Evolutionary conservation across 805 yeast species (phyloP), one percentile per base, ranked within the genome.

Genomic region (Kodamaea fukazawae): DNA sequence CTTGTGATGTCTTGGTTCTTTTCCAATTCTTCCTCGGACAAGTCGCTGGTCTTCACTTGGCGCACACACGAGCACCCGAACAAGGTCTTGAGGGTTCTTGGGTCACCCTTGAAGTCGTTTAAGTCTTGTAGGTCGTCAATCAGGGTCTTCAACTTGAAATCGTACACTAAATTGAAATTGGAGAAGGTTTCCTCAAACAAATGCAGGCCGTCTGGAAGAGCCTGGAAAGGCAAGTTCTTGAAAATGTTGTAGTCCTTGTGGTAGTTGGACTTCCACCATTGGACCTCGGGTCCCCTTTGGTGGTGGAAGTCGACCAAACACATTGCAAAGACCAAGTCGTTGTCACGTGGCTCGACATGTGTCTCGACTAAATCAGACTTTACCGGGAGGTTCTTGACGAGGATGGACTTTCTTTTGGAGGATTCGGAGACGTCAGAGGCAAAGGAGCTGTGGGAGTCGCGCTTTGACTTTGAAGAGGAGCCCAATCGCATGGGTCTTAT

Each of bases 121-220:
- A 61, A 53, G 42, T 62, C 70, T 6, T 55, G 55, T 27, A 68
- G 61, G 43, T 71, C 60, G 36, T 67, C 79, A 13, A 81, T 75
- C 9, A 78, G 68, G 17, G 51, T 51, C 14, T 68, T 61, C 22
- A 61, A 61, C 18, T 66, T 62, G 38, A 78, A 79, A 57, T 88
- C 88, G 55, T 79, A 86, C 4, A 84, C 73, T 32, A 91, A 65
- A 16, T 96, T 90, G 63, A 91, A 91, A 56, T 87, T 87, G 16
- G 96, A 83, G 55, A 90, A 88, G 1, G 96, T 89, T 60, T 93
- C 98, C 57, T 89, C 95, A 56, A 82, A 91, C 15, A 90, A 73
- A 59, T 93, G 99, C 2, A 95, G 83, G 4, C 98, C 98, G 62
- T 93, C 99, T 0, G 99, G 98, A 15, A 93, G 66, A 1, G 96